These are phyloP conservation scores for Macroventuria anomochaeta DNA, from an alignment of 2,329 filamentous ascomycete species.

Conservation along the genomic window DNA sequence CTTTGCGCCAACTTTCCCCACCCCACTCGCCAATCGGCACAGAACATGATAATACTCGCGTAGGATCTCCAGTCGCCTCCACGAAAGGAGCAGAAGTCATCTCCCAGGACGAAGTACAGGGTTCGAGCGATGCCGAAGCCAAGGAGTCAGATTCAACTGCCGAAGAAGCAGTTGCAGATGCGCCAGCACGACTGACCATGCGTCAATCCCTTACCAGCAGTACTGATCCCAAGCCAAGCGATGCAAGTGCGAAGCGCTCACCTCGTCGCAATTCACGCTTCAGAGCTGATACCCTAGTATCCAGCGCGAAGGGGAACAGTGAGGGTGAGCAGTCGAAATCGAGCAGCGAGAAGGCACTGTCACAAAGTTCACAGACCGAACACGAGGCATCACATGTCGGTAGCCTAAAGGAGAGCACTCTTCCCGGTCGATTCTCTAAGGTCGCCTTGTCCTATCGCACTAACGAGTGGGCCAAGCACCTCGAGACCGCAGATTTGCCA, in stretches of 20 bases:
- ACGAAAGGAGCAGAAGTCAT: not conserved
- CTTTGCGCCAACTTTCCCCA: conserved; percentile 40
- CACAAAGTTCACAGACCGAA: conserved; percentile 35
- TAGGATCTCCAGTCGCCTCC: not conserved
- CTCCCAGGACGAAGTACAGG: not conserved
- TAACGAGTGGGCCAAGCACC: conserved; percentile 95
- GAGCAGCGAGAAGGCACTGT: conserved; percentile 43
- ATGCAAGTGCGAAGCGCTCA: conserved; percentile 12
- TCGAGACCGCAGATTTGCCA: conserved; percentile 77
- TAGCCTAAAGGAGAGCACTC: conserved; percentile 56
- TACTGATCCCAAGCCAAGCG: conserved; percentile 40
- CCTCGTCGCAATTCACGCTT: conserved; percentile 21
- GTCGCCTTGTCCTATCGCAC: conserved; percentile 85
- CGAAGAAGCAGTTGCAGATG: not conserved
- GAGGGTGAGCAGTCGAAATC: conserved; percentile 48
- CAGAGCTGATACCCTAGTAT: conserved; percentile 30
- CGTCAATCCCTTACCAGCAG: conserved; percentile 37
- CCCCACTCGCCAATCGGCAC: conserved; percentile 33
- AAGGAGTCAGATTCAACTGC: not conserved
- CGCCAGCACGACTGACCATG: not conserved
- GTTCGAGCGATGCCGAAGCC: not conserved
- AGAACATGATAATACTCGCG: conserved; percentile 12
- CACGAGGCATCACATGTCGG: conserved; percentile 51
- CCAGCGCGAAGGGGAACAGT: conserved; percentile 25
- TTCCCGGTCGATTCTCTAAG: conserved; percentile 75